Conservation (phyloP, 768 basidiomycete species). For the Clitopilus passeckerianus region DNA sequence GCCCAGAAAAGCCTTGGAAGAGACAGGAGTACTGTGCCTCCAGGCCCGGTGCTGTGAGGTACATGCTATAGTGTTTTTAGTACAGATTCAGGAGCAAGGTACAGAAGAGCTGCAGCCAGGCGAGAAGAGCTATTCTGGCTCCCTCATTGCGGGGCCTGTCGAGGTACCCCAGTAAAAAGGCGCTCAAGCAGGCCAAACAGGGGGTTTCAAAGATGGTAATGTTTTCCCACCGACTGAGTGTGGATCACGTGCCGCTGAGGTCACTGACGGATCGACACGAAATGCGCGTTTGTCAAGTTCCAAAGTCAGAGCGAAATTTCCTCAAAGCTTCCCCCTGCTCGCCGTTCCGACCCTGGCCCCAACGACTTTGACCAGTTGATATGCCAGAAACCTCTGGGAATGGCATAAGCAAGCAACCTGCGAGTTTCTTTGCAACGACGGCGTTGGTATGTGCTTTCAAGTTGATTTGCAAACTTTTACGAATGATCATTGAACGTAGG, state of each 20-base stretch:
- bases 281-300: not conserved
- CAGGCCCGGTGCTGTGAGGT: too few species aligned
- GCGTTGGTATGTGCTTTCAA: slow-evolving; percentile 31
- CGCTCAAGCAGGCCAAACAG: too few species aligned
- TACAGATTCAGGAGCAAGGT: too few species aligned
- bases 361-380: not conserved
- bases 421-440: slow-evolving; percentile 48
- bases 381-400: slow-evolving; percentile 15
- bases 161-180: too few species aligned
- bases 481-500: slow-evolving; percentile 41
- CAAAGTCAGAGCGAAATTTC: not conserved
- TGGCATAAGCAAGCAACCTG: slow-evolving; percentile 35
- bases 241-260: not conserved
- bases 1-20: too few species aligned
- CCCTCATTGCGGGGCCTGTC: too few species aligned
- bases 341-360: not conserved
- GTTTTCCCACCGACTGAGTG: not conserved
- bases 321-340: not conserved
- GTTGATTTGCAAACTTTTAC: not conserved
- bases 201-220: not conserved
- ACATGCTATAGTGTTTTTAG: too few species aligned
- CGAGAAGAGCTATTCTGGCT: too few species aligned
- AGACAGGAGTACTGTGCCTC: too few species aligned
- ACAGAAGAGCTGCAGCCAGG: too few species aligned
- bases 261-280: not conserved